Evolutionary conservation across 2,329 filamentous ascomycete species (phyloP).

Genomic region (Beauveria caledonica): DNA sequence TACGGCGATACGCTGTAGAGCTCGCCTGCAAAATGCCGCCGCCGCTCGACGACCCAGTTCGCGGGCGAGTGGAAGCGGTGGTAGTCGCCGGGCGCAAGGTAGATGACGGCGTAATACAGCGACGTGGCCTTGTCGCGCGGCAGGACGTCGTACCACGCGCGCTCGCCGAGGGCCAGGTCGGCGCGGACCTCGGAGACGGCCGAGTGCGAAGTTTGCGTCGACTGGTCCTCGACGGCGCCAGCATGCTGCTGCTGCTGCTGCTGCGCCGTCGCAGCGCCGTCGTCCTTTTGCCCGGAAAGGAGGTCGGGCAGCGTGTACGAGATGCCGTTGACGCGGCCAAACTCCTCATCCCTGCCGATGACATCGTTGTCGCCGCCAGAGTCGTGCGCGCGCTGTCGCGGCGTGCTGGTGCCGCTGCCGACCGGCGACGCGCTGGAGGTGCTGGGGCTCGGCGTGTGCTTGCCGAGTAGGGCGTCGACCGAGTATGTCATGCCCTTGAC

Average conservation of each 20-base stretch:
- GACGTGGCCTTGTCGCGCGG: slow-evolving; percentile 56
- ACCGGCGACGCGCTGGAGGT: slow-evolving; percentile 31
- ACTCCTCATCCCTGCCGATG: slow-evolving; percentile 79
- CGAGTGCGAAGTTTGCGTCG: slow-evolving; percentile 51
- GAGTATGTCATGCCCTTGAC: slow-evolving; percentile 99
- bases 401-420: slow-evolving; percentile 17
- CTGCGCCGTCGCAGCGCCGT: slow-evolving; percentile 30
- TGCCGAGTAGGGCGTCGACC: slow-evolving; percentile 82
- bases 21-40: slow-evolving; percentile 96
- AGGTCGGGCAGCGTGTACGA: slow-evolving; percentile 86
- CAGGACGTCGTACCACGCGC: slow-evolving; percentile 63
- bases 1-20: slow-evolving; percentile 93
- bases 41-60: slow-evolving; percentile 87
- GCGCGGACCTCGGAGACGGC: slow-evolving; percentile 77
- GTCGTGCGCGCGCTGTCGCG: slow-evolving; percentile 21
- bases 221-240: slow-evolving; percentile 57
- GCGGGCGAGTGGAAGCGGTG: slow-evolving; percentile 96
- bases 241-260: neutral
- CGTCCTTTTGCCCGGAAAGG: slow-evolving; percentile 59
- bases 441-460: slow-evolving; percentile 47
- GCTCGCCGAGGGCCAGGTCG: slow-evolving; percentile 67
- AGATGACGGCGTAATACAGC: slow-evolving; percentile 90
- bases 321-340: slow-evolving; percentile 89
- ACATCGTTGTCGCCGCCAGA: slow-evolving; percentile 54
- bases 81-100: slow-evolving; percentile 94